Evolutionary conservation across 257 asterid species (phyloP).

Genomic region (Solanum corneliomulleri): DNA sequence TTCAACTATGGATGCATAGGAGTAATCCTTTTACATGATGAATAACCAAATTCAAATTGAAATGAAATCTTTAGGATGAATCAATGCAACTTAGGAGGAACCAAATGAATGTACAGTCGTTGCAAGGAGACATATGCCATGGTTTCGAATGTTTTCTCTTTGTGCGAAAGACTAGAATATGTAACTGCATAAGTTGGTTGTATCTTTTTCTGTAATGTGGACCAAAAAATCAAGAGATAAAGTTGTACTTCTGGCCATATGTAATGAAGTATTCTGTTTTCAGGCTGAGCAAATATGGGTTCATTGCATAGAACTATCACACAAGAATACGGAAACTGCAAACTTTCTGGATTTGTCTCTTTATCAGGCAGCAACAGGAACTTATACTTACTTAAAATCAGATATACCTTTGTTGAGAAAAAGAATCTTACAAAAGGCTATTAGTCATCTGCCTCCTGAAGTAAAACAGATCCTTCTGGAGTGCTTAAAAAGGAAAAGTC

Average conservation of each 20-base stretch:
- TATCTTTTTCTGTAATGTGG: not conserved
- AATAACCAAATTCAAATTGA: not conserved
- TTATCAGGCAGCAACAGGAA: not conserved
- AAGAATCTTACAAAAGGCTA: slow-evolving; percentile 18
- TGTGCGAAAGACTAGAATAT: not conserved
- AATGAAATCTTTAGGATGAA: not conserved
- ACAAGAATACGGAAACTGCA: slow-evolving; percentile 11
- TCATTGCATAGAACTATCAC: slow-evolving; percentile 26
- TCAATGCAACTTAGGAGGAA: not conserved
- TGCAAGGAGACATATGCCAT: not conserved
- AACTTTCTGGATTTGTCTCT: slow-evolving; percentile 10
- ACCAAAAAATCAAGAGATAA: not conserved
- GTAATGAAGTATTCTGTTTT: not conserved
- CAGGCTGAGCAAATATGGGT: slow-evolving; percentile 43
- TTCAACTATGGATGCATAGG: not conserved
- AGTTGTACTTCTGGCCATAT: not conserved
- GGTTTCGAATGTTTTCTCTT: not conserved
- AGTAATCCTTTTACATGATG: not conserved
- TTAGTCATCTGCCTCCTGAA: slow-evolving; percentile 21
- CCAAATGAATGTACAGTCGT: not conserved
- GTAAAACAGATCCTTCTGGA: slow-evolving; percentile 17
- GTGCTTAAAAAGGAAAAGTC: slow-evolving; percentile 26
- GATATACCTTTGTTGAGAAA: slow-evolving; percentile 12
- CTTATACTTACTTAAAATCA: not conserved
- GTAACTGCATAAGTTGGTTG: not conserved